Base-by-base conservation (phyloP, 139 green algal genomes). In the Picochlorum sp. region DNA sequence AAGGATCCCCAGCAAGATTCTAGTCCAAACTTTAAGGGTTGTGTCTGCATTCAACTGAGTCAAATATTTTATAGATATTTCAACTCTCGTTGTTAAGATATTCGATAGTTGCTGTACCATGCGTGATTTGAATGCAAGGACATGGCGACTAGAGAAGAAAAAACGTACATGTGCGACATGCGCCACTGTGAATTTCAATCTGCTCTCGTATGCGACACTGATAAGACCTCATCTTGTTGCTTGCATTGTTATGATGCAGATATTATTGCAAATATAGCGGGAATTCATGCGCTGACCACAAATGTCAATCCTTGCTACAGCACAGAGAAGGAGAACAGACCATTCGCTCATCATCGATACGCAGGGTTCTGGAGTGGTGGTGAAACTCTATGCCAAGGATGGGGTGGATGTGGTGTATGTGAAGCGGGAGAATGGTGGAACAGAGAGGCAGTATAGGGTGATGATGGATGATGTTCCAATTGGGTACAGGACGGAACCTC, bases 181-280 rank as follows among this genome's bases (percentile, higher is more conserved):
- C 28, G 28, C 28, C 0, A 30, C 9, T 41, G 34, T 9, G 9
- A 4, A 13, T 41, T 41, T 11, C 34, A 41, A 13, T 41, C 34
- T 41, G 34, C 8, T 9, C 34, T 11, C 8, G 34, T 41, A 41
- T 13, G 9, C 34, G 34, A 41, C 0, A n/a, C 14, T 30, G n/a
- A 54, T 18, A 62, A 8, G 16, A 8, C 30, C 16, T 54, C 30
- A 55, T 6, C 3, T 18, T n/a, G 10, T 34, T n/a, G 16, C n/a
- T 62, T 45, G 16, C 13, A 28, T 26, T 3, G 2, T 54, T 9
- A 4, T 6, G 2, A 20, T 59, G 10, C 37, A 66, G 34, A 30
- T 94, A 94, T 61, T 91, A 95, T 71, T 95, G 88, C 74, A 89
- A 90, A 57, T 86, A 85, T 73, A 89, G 81, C 45, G 85, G 87